Base-by-base conservation (phyloP, 352 stramenopile genomes). In the Globisporangium emineosum region DNA sequence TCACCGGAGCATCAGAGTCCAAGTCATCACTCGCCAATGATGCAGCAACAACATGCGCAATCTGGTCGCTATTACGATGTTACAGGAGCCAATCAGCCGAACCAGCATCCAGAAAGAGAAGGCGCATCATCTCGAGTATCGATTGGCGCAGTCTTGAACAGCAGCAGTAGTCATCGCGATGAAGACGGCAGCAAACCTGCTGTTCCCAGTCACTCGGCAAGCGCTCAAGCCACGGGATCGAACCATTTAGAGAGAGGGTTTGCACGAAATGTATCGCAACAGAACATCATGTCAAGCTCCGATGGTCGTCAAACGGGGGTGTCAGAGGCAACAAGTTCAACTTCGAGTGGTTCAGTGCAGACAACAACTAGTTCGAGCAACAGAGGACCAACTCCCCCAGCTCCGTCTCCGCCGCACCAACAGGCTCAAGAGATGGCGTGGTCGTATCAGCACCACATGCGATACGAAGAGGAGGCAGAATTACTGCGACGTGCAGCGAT, bases 381-480 rank as follows among this genome's bases (percentile, higher is more conserved):
- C n/a, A 42, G 64, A 35, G 64, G 64, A n/a, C 29, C 35, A 17
- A 52, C 33, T 2, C n/a, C 30, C 5, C 56, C 64, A 40, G 40
- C 32, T 40, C 57, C 64, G 17, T 61, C 64, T 12, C 57, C 64
- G 3, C 19, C 43, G 13, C 57, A 45, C 5, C 57, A 77, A n/a
- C 68, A 68, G 40, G 52, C 69, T 40, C 76, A 82, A 49, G 81
- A 94, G 47, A 83, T 90, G 67, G 73, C 90, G 70, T 93, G 86
- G 84, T 78, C 75, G 57, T 81, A 81, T 56, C 72, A 85, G n/a
- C 82, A 86, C 3, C 79, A 89, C 19, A 81, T 88, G 37, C 73
- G 73, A 10, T 91, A 82, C 47, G 81, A 91, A 68, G 85, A 96
- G 68, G 78, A 88, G 54, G 81, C 84, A 1, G 83, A 94, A 66